A percentile compares a stretch with the other conserved stretches of the same genome.
Conservation (phyloP, 306 rosid species). For the Malus sylvestris region DNA sequence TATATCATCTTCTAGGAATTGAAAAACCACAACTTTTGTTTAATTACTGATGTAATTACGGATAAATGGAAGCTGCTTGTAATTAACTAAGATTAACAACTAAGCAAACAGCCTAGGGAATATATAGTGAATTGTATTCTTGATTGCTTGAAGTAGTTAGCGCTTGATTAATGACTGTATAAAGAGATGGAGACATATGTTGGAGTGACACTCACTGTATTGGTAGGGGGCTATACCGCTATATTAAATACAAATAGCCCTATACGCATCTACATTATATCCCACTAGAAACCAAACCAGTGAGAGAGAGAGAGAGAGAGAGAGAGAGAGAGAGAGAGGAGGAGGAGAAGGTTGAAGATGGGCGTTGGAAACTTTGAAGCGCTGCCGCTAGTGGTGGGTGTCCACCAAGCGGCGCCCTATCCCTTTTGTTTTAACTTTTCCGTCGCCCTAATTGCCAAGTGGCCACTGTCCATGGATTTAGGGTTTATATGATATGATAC, state of each 20-base stretch:
- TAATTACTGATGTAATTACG: not conserved
- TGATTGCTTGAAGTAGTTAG: not conserved
- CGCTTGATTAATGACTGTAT: not conserved
- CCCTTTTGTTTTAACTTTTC: not conserved
- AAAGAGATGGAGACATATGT: not conserved
- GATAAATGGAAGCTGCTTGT: too few species aligned
- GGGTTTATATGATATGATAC: not conserved
- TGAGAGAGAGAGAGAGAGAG: not conserved
- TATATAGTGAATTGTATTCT: not conserved
- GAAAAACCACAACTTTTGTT: not conserved
- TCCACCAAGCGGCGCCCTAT: conserved; percentile 22
- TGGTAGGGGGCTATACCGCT: not conserved
- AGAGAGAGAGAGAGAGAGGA: too few species aligned
- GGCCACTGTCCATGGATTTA: not conserved
- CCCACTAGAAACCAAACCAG: not conserved
- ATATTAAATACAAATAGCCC: too few species aligned
- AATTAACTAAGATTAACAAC: not conserved
- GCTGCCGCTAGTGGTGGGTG: conserved; percentile 14
- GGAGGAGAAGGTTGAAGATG: not conserved
- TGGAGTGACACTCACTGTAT: not conserved
- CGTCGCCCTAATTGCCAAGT: not conserved
- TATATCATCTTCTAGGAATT: too few species aligned
- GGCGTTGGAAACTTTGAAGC: not conserved
- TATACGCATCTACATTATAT: too few species aligned
- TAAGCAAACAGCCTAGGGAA: not conserved